Evolutionary conservation across 1,139 yeast genomes (phyloP).

Genomic region (Candida neerlandica): DNA sequence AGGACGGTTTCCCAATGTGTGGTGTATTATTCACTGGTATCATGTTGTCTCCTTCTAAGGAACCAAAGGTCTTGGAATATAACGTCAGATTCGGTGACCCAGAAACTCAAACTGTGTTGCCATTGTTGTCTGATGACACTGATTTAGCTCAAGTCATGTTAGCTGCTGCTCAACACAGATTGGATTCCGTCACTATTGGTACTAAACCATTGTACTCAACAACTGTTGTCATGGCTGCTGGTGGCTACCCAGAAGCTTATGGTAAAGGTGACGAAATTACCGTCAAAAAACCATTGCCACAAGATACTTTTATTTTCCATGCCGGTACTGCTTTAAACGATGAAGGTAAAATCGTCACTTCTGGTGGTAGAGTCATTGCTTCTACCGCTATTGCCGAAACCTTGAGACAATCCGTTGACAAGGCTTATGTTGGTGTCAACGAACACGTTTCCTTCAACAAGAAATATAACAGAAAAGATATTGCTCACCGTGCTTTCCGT

Average conservation of each 20-base stretch:
- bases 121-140: slow-evolving; percentile 76
- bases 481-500: slow-evolving; percentile 94
- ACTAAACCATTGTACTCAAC: slow-evolving; percentile 71
- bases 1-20: slow-evolving; percentile 92
- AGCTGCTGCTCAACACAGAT: slow-evolving; percentile 93
- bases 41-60: slow-evolving; percentile 78
- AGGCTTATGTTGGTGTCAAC: slow-evolving; percentile 79
- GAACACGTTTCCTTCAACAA: slow-evolving; percentile 69
- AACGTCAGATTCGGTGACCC: slow-evolving; percentile 99
- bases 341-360: slow-evolving; percentile 68
- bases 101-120: slow-evolving; percentile 95
- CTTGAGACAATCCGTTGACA: slow-evolving; percentile 77
- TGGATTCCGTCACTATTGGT: slow-evolving; percentile 77
- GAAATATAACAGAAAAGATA: slow-evolving; percentile 86
- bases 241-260: slow-evolving; percentile 92
- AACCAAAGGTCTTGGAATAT: slow-evolving; percentile 93
- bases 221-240: slow-evolving; percentile 95
- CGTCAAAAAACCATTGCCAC: slow-evolving; percentile 49
- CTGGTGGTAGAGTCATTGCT: slow-evolving; percentile 98
- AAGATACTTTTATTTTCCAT: slow-evolving; percentile 78
- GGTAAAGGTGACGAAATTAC: slow-evolving; percentile 84
- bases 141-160: slow-evolving; percentile 91
- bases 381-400: slow-evolving; percentile 82
- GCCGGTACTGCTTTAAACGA: slow-evolving; percentile 76
- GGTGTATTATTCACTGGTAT: slow-evolving; percentile 97